A percentile compares a stretch with the other conserved stretches of the same genome.
phyloP scores from a whole-genome alignment of 208 protist species.

The Strigomonas galati region DNA sequence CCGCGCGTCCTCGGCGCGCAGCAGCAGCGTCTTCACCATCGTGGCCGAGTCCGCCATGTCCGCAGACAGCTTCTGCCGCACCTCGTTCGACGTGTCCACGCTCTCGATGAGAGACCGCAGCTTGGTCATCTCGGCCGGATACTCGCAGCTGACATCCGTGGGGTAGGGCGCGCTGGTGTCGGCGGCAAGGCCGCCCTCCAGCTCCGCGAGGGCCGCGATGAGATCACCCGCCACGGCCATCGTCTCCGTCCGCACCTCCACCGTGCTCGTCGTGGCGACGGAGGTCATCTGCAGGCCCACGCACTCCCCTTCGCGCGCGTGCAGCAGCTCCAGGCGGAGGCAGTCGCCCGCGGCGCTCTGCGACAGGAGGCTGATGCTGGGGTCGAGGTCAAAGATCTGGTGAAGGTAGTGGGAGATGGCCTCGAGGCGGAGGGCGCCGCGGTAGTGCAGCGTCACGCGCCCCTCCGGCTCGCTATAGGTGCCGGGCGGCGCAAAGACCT shows the following conservation, averaged over 20 bases:
- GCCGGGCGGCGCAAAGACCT: slow-evolving; percentile 18
- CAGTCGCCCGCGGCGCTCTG: slow-evolving; percentile 17
- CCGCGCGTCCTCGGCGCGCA: slow-evolving; percentile 90
- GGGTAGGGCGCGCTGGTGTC: slow-evolving; percentile 19
- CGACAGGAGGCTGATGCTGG: slow-evolving; percentile 32
- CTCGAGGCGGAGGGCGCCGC: slow-evolving; percentile 30
- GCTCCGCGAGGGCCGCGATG: slow-evolving; percentile 70
- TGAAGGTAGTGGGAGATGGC: slow-evolving; percentile 44
- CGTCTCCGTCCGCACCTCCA: slow-evolving; percentile 47
- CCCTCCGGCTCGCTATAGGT: slow-evolving; percentile 27
- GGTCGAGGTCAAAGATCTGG: slow-evolving; percentile 43
- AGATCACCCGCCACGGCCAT: slow-evolving; percentile 88
- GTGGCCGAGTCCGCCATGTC: slow-evolving; percentile 92
- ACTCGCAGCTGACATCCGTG: slow-evolving; percentile 47
- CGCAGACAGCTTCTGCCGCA: slow-evolving; percentile 85
- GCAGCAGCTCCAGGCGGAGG: slow-evolving; percentile 3
- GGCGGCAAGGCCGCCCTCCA: slow-evolving; percentile 32
- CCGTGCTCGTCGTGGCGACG: not conserved
- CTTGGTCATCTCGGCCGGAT: slow-evolving; percentile 65
- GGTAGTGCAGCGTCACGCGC: slow-evolving; percentile 47
- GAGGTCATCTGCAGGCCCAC: not conserved
- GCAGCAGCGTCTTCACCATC: slow-evolving; percentile 86
- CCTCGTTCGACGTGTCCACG: slow-evolving; percentile 86
- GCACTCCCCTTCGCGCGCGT: not conserved
- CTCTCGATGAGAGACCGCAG: slow-evolving; percentile 54